Conservation (phyloP, 495 filamentous ascomycete genomes). For the Aspergillus heteromorphus region DNA sequence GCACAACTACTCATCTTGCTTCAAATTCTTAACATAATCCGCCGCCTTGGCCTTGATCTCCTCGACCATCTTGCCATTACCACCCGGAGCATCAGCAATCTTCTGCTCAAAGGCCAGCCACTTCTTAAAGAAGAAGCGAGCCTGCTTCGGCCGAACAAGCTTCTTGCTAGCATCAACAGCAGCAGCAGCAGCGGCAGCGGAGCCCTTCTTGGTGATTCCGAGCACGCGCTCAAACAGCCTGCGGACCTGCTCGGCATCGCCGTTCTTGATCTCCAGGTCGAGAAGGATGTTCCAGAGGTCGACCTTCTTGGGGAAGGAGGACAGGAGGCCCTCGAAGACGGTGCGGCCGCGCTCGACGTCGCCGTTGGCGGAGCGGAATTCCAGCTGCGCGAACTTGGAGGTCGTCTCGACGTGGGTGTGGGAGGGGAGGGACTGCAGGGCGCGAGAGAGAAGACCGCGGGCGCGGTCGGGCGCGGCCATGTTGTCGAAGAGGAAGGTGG, state of each 20-base stretch:
- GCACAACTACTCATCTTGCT: slow-evolving; percentile 27
- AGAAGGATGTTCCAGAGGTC: slow-evolving; percentile 90
- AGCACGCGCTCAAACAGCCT: slow-evolving; percentile 76
- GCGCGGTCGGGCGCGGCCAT: slow-evolving; percentile 63
- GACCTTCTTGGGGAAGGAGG: slow-evolving; percentile 78
- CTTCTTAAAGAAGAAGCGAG: slow-evolving; percentile 75
- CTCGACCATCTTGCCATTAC: slow-evolving; percentile 65
- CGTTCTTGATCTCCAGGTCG: slow-evolving; percentile 72
- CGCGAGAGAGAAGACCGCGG: slow-evolving; percentile 75
- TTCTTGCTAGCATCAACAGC: slow-evolving; percentile 34
- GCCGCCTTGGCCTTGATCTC: slow-evolving; percentile 68
- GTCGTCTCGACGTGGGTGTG: slow-evolving; percentile 72
- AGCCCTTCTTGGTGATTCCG: slow-evolving; percentile 53
- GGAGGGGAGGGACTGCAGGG: slow-evolving; percentile 72
- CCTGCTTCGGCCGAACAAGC: slow-evolving; percentile 65
- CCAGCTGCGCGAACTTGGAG: slow-evolving; percentile 80
- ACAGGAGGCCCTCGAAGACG: slow-evolving; percentile 82
- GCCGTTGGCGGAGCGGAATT: slow-evolving; percentile 79
- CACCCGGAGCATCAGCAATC: slow-evolving; percentile 39
- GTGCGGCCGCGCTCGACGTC: slow-evolving; percentile 90
- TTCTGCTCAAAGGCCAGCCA: slow-evolving; percentile 79
- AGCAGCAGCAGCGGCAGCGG: slow-evolving; percentile 21
- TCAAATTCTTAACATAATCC: slow-evolving; percentile 58
- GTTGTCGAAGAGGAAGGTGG: slow-evolving; percentile 78
- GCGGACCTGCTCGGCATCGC: slow-evolving; percentile 59